These are phyloP conservation scores for Xylariaceae sp. DNA, from an alignment of 2,329 filamentous ascomycete genomes.

Conservation along the genomic window DNA sequence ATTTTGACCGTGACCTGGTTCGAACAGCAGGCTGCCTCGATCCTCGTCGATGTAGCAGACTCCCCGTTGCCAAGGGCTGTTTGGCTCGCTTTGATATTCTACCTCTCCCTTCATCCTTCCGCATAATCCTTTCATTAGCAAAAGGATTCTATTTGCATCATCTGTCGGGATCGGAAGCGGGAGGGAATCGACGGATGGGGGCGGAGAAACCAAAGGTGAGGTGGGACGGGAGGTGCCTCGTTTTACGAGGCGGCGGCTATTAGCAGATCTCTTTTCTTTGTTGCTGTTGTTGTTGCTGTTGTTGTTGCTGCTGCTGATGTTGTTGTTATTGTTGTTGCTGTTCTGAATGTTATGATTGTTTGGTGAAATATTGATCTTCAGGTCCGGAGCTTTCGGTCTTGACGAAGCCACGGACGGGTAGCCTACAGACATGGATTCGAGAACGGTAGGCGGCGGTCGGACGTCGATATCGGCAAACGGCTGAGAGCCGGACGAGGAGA, in stretches of 20 bases:
- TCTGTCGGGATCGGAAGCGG: slow-evolving; percentile 57
- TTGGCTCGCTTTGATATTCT: slow-evolving; percentile 62
- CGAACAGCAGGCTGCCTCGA: slow-evolving; percentile 69
- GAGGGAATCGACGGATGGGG: slow-evolving; percentile 57
- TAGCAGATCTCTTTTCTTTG: slow-evolving; percentile 41
- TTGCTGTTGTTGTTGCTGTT: slow-evolving; percentile 7
- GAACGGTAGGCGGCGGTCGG: slow-evolving; percentile 34
- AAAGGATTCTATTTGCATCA: slow-evolving; percentile 67
- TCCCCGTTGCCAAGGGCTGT: slow-evolving; percentile 64
- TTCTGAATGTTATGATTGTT: slow-evolving; percentile 43
- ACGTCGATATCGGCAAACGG: slow-evolving; percentile 43
- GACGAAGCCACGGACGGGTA: slow-evolving; percentile 35
- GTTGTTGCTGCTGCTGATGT: too few relatives aligned
- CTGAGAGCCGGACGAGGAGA: slow-evolving; percentile 54
- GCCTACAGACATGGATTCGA: slow-evolving; percentile 38
- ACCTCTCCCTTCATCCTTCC: slow-evolving; percentile 77
- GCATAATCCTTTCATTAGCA: slow-evolving; percentile 72
- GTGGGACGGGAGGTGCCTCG: slow-evolving; percentile 52
- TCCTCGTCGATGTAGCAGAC: slow-evolving; percentile 76
- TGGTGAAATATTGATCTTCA: slow-evolving; percentile 28
- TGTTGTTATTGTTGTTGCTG: too few relatives aligned
- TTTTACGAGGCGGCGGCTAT: slow-evolving; percentile 49
- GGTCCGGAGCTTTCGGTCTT: slow-evolving; percentile 26
- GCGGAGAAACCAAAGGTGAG: slow-evolving; percentile 50
- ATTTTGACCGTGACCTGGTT: slow-evolving; percentile 55